phyloP scores from a whole-genome alignment of 306 rosid species.

The Medicago lupulina region DNA sequence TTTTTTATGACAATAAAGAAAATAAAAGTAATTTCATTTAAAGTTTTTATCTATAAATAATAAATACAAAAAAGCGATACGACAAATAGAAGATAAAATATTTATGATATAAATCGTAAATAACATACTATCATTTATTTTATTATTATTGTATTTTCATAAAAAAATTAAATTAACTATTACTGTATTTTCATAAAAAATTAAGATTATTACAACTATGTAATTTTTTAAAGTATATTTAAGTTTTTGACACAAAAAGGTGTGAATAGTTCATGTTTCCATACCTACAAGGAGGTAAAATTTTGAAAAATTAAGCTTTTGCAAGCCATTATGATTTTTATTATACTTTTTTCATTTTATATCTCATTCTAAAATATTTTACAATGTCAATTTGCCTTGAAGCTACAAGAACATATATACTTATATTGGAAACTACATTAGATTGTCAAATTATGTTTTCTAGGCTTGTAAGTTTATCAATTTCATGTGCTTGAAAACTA shows the following conservation, averaged over 20 bases:
- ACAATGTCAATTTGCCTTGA: neutral
- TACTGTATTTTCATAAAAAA: no score
- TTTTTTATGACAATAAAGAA: neutral
- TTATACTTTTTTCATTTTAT: no score
- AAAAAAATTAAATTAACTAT: no score
- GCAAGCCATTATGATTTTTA: no score
- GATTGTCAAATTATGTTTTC: neutral
- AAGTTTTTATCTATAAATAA: neutral
- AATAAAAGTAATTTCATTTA: neutral
- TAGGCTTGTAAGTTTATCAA: neutral
- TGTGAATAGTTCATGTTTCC: no score
- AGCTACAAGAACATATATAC: neutral
- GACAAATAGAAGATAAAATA: neutral
- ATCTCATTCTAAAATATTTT: neutral
- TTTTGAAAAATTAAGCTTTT: no score
- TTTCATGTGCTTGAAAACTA: constrained; percentile 20
- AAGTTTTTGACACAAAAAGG: no score
- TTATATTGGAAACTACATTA: neutral
- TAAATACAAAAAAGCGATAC: neutral
- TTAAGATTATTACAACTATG: no score
- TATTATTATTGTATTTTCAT: neutral
- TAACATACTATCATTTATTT: neutral
- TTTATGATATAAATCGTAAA: neutral
- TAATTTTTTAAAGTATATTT: no score
- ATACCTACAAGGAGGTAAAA: no score